Evolutionary conservation across 176 grass and related monocot species (phyloP).

Genomic region (Elaeis guineensis): DNA sequence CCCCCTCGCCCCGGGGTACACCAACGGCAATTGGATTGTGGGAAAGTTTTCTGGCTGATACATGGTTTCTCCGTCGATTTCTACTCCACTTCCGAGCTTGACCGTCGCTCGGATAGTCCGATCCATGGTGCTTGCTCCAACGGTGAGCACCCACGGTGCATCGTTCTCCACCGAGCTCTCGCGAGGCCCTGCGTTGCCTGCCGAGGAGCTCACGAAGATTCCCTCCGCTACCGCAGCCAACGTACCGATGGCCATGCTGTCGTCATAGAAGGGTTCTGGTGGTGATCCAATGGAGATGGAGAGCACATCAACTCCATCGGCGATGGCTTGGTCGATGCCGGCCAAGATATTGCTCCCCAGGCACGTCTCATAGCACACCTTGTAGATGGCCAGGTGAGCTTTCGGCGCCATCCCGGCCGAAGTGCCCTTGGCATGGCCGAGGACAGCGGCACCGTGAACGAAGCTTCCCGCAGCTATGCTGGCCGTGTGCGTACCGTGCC

Average conservation of each 20-base stretch:
- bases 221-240: not conserved
- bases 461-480: not conserved
- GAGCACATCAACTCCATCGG: not conserved
- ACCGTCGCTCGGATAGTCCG: not conserved
- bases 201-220: not conserved
- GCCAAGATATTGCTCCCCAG: not conserved
- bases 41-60: constrained; percentile 3
- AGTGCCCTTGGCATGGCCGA: not conserved
- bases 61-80: not conserved
- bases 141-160: constrained; percentile 9
- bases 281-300: not conserved
- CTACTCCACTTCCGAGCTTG: constrained; percentile 1
- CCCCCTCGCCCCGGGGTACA: not conserved
- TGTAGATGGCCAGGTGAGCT: not conserved
- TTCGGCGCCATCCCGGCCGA: not conserved
- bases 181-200: not conserved
- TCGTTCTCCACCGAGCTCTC: not conserved
- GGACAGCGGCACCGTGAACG: not conserved
- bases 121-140: not conserved
- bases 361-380: not conserved
- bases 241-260: constrained; percentile 1
- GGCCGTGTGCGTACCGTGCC: not conserved
- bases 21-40: not conserved
- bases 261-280: not conserved
- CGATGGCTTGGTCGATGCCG: not conserved